Percentiles rank a stretch among this genome's conserved stretches.
Evolutionary conservation across 176 grass and related monocot genomes (phyloP).

Genomic region (Typha latifolia): DNA sequence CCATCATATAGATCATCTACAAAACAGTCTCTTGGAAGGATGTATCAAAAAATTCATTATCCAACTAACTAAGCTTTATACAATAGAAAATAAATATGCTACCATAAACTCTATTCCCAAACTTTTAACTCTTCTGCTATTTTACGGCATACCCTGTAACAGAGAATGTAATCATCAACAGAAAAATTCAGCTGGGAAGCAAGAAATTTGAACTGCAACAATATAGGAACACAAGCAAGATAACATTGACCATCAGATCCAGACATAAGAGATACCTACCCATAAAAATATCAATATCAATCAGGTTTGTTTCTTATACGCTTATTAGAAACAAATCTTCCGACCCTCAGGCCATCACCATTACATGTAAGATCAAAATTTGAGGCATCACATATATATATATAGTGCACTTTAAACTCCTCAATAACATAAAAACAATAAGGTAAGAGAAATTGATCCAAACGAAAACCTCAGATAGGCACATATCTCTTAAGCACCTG

Average conservation of each 20-base stretch:
- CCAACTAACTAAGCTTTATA: no score
- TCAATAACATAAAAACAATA: neutral
- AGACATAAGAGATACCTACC: neutral
- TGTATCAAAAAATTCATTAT: no score
- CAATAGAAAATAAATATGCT: no score
- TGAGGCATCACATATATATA: neutral
- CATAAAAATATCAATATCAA: neutral
- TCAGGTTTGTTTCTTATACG: neutral
- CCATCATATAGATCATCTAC: no score
- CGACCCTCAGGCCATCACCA: neutral
- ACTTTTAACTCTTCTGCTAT: no score
- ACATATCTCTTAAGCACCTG: constrained; percentile 38
- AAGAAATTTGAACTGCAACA: neutral
- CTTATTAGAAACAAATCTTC: constrained; percentile 3
- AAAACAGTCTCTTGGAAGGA: no score
- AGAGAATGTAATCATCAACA: no score
- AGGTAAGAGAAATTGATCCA: neutral
- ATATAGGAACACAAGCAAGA: neutral
- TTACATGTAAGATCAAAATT: constrained; percentile 9
- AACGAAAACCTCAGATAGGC: constrained; percentile 22
- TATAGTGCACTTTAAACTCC: neutral
- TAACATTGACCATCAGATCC: neutral
- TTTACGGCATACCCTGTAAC: no score
- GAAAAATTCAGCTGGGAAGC: neutral
- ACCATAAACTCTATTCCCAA: no score